phyloP scores from a whole-genome alignment of 2,329 filamentous ascomycete genomes.

The Colletotrichum paranaense region DNA sequence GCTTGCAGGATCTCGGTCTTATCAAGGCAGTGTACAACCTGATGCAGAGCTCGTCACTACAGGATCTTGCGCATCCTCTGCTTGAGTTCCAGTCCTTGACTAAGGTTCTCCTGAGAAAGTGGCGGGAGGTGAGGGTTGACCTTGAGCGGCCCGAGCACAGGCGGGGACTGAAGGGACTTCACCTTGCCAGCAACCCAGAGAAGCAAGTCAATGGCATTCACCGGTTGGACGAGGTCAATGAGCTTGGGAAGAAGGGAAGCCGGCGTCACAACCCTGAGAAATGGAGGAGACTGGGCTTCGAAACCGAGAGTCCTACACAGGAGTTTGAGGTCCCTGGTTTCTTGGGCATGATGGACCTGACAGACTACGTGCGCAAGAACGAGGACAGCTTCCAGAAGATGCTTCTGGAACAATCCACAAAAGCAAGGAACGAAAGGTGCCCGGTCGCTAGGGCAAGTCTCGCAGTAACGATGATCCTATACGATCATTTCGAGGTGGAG shows the following conservation, averaged over 20 bases:
- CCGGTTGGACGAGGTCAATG: constrained; percentile 48
- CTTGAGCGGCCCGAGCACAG: constrained; percentile 89
- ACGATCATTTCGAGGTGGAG: constrained; percentile 96
- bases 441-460: constrained; percentile 89
- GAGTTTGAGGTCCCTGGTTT: constrained; percentile 92
- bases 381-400: constrained; percentile 94
- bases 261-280: constrained; percentile 87
- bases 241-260: constrained; percentile 67
- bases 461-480: constrained; percentile 87
- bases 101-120: constrained; percentile 87
- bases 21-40: constrained; percentile 92
- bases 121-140: constrained; percentile 87
- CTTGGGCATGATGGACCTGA: constrained; percentile 96
- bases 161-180: constrained; percentile 85
- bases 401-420: constrained; percentile 86
- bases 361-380: constrained; percentile 91
- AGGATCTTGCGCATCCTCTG: constrained; percentile 89
- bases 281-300: constrained; percentile 92
- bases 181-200: constrained; percentile 83
- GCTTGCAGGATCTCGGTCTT: constrained; percentile 89
- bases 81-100: constrained; percentile 94
- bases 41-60: constrained; percentile 93
- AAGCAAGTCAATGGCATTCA: constrained; percentile 55
- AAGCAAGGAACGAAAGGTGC: constrained; percentile 78
- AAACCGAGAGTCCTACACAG: constrained; percentile 84